Evolutionary conservation across 352 stramenopile genomes (phyloP).

Genomic region (Phytophthora multivora): DNA sequence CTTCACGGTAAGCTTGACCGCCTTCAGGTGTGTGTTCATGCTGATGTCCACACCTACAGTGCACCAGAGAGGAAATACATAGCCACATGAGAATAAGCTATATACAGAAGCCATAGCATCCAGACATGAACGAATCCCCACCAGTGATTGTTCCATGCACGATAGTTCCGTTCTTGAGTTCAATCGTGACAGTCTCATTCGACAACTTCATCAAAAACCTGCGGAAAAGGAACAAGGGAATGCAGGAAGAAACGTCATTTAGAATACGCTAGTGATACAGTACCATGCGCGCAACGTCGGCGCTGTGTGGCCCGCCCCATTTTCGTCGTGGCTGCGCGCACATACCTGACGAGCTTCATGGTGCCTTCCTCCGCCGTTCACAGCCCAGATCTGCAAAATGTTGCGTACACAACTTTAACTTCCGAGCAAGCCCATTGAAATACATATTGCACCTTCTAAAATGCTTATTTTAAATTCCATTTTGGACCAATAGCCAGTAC

Average conservation of each 20-base stretch:
- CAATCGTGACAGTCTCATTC: conserved; percentile 99
- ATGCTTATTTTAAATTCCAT: too few relatives aligned
- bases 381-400: background rate
- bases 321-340: conserved; percentile 1
- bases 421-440: too few relatives aligned
- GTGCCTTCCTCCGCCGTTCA: conserved; percentile 3
- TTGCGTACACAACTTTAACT: conserved; percentile 2
- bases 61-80: conserved; percentile 1
- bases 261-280: background rate
- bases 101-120: background rate
- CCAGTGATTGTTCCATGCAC: conserved; percentile 97
- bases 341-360: conserved; percentile 56
- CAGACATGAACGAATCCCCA: conserved; percentile 26
- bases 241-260: background rate
- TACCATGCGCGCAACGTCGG: background rate
- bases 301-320: background rate
- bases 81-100: background rate
- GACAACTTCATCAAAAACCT: conserved; percentile 99
- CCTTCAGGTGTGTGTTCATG: conserved; percentile 99
- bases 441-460: too few relatives aligned
- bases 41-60: conserved; percentile 96
- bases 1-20: conserved; percentile 98
- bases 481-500: too few relatives aligned
- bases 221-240: background rate
- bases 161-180: conserved; percentile 99